Base-by-base conservation (phyloP, 2,329 filamentous ascomycete genomes). In the Pezicula neosporulosa region DNA sequence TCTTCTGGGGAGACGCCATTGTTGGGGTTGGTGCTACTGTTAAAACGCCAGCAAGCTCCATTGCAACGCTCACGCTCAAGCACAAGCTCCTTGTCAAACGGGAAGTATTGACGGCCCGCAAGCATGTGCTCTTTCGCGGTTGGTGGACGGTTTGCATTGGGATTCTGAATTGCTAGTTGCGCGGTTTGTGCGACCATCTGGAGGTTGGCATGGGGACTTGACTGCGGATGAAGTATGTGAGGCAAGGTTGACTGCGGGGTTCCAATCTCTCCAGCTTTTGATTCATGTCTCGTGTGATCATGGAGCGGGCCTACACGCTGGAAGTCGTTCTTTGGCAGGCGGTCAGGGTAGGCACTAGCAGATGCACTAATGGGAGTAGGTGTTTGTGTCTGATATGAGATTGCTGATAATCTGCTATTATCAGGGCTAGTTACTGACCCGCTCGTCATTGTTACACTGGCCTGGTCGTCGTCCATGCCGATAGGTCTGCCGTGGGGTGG, bases 61-160 rank as follows among this genome's bases (percentile, higher is more conserved):
- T 84, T 87, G 71, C 93, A 97, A 49, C 86, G 81, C 65, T 94
- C 85, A n/a, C 93, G 86, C 63, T 97, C 92, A 18, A 89, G 78
- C 13, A 89, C 80, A 5, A 99, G 78, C 62, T 90, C 86, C 54
- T 84, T 81, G 65, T 90, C 85, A 56, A 87, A 92, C 6, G 89
- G 89, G 54, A 85, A 85, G 69, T 90, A 97, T n/a, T 83, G 79
- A 38, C 88, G 80, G 12, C 89, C 89, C 30, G 78, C 77, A 15
- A 96, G 74, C 93, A 97, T 97, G 67, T 94, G 90, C 54, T 95
- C 88, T 69, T 94, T 94, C 66, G 96, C 90, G 1, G 85, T 87
- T 54, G 77, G 72, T 61, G 37, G 59, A 42, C 61, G 57, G 42
- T 13, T 56, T 21, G 56, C 56, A 13, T 57, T 63, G 42, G 63